Evolutionary conservation across 805 yeast species (phyloP).

Genomic region (Candida arabinofermentans): DNA sequence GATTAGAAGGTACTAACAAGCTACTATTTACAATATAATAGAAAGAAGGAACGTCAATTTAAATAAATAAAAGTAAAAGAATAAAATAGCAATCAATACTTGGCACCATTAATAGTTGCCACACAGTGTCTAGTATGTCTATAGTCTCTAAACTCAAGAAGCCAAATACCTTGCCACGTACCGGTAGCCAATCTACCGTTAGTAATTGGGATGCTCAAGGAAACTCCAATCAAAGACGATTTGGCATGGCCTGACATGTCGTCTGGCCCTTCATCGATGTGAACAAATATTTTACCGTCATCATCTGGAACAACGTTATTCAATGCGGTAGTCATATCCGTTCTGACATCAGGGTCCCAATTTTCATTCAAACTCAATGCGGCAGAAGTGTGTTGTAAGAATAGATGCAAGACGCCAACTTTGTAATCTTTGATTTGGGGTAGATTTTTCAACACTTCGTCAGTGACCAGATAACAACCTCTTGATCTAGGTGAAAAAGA

Average conservation of each 20-base stretch:
- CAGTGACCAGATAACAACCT: conserved; percentile 70
- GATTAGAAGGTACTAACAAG: no score
- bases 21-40: no score
- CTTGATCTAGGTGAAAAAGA: conserved; percentile 52
- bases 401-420: conserved; percentile 61
- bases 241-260: conserved; percentile 85
- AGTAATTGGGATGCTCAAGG: conserved; percentile 61
- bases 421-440: conserved; percentile 59
- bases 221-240: conserved; percentile 57
- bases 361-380: conserved; percentile 75
- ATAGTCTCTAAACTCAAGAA: conserved; percentile 67
- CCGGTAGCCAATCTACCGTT: conserved; percentile 69
- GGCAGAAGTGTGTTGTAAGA: conserved; percentile 77
- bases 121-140: conserved; percentile 62
- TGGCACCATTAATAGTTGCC: conserved; percentile 68
- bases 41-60: no score
- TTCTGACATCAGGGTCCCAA: conserved; percentile 73
- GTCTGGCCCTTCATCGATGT: conserved; percentile 75
- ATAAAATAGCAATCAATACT: conserved; percentile 15
- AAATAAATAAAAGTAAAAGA: neutral
- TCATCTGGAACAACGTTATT: conserved; percentile 68
- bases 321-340: conserved; percentile 61
- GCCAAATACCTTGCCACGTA: conserved; percentile 84
- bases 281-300: conserved; percentile 45
- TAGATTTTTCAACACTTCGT: conserved; percentile 51